Evolutionary conservation across 2,329 filamentous ascomycete species (phyloP), one percentile per base, ranked within the genome.

Genomic region (Arthrinium puccinioides): DNA sequence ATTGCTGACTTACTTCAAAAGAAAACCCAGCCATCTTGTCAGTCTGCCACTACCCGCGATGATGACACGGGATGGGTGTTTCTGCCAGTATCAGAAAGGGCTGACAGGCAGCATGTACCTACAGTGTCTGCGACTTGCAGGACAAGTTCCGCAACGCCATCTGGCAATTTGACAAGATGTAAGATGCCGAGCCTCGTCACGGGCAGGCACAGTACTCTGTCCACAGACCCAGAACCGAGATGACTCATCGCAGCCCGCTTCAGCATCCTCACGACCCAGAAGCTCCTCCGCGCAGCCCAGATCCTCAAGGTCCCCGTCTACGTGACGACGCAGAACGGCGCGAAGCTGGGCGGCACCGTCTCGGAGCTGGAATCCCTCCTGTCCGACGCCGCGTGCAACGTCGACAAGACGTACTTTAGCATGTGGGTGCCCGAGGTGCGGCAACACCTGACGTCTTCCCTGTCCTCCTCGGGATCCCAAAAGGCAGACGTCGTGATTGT

Each of bases 51-150:
- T n/a, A n/a, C n/a, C n/a, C n/a, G n/a, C n/a, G n/a, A n/a, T n/a
- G n/a, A n/a, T n/a, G n/a, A n/a, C n/a, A 54, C 41, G 9, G 6
- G n/a, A 25, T n/a, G 13, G n/a, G n/a, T n/a, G n/a, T n/a, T n/a
- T n/a, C n/a, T n/a, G n/a, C n/a, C n/a, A n/a, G n/a, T n/a, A n/a
- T n/a, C n/a, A n/a, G n/a, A n/a, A n/a, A n/a, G n/a, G n/a, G 25
- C 25, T 27, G 10, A 27, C 25, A 14, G 13, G 25, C 15, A 13
- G 25, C 25, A n/a, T 13, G 5, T n/a, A 14, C n/a, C n/a, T n/a
- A 18, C 38, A 96, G 89, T 54, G 77, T 97, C 56, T 97, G 90
- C 66, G 90, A 97, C 56, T 72, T 97, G 45, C 90, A 97, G 66
- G 90, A 96, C 50, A 94, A 88, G 61, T 97, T 97, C 64, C 77